Evolutionary conservation across 192 early-diverging fungal genomes (phyloP).

Genomic region (Podila minutissima): DNA sequence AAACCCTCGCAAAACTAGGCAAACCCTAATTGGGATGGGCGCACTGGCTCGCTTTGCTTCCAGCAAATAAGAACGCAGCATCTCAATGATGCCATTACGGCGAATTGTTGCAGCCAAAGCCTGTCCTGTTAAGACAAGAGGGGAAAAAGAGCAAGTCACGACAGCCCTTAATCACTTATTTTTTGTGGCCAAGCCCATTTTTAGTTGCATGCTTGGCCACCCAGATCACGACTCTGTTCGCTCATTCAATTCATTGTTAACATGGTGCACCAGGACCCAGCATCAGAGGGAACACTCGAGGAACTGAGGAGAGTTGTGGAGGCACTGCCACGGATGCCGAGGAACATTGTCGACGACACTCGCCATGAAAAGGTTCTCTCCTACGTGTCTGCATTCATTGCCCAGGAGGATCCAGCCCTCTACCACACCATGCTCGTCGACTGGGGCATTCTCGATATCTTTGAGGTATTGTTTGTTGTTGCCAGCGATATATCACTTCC

Average conservation of each 20-base stretch:
- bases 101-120: too few species aligned
- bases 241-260: not conserved
- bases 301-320: constrained; percentile 57
- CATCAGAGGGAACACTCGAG: constrained; percentile 38
- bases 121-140: too few species aligned
- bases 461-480: constrained; percentile 25
- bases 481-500: not conserved
- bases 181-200: too few species aligned
- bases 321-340: constrained; percentile 72
- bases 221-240: not conserved
- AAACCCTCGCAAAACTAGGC: too few species aligned
- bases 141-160: too few species aligned
- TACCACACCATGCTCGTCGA: constrained; percentile 35
- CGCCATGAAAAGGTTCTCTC: constrained; percentile 81
- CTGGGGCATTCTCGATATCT: constrained; percentile 55
- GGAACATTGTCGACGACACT: constrained; percentile 78
- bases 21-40: too few species aligned
- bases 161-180: too few species aligned
- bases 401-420: constrained; percentile 34
- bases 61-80: too few species aligned
- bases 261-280: constrained; percentile 27
- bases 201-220: not conserved
- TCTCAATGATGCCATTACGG: too few species aligned
- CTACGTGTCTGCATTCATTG: constrained; percentile 60
- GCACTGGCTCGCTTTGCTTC: too few species aligned